Evolutionary conservation across 2,329 filamentous ascomycete genomes (phyloP), one percentile per base, ranked within the genome.

Genomic region (Diplodia sapinea): DNA sequence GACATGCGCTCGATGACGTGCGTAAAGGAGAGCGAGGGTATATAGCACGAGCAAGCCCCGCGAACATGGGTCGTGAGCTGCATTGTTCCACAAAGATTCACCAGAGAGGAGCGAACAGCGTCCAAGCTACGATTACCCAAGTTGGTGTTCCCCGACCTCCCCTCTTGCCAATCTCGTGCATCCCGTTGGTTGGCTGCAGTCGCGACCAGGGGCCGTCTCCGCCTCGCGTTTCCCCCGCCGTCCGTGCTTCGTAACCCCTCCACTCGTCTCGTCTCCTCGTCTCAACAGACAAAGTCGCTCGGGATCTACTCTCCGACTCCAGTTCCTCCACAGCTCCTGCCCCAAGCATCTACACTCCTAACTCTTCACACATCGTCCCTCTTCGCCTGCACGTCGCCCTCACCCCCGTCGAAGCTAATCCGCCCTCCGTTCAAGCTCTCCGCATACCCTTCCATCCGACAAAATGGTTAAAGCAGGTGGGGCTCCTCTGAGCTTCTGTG

Each of bases 401-500:
- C 33, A 20, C 8, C 12, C 40, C 33, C 52, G 56, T 36, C 62
- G 7, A 54, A 43, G 47, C 38, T 49, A 61, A 57, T 50, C 69
- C 47, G 43, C 69, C 63, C 65, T 70, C 61, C 69, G 66, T 70
- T 71, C 72, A 70, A 71, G 68, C 71, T 69, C 68, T 65, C 69
- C 49, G 43, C 67, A 43, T 55, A 67, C 66, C 62, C 51, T 50
- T 51, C 68, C 66, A 72, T 59, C 72, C 73, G 73, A 74, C 66
- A 77, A 74, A 70, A 79, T 78, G 74, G 77, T 80, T 73, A 80
- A 80, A 72, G 78, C 77, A 66, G 75, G 78, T 71, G 59, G 54
- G 67, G 70, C 59, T 38, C 29, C 47, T 26, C 50, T 20, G 52
- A 26, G 52, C 54, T 65, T 49, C 66, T 38, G 66, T 52, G 47